Percentiles rank a stretch among this genome's conserved stretches.
Conservation (phyloP, 495 filamentous ascomycete genomes). For the Penicillium angulare region DNA sequence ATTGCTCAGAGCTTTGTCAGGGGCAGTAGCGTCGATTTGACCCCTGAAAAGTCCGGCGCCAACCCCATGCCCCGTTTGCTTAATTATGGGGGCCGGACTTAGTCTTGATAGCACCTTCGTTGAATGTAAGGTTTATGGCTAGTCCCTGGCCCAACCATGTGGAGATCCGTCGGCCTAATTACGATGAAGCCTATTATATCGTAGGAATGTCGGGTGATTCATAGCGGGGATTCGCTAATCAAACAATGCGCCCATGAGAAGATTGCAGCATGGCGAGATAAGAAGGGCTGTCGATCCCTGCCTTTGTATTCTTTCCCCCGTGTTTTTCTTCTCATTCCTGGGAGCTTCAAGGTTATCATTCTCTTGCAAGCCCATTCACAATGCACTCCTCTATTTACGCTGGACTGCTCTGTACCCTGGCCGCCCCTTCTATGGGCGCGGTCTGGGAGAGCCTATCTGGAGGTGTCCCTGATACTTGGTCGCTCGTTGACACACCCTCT, state of each 20-base stretch:
- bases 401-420: conserved; percentile 20
- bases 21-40: no score
- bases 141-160: conserved; percentile 2
- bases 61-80: no score
- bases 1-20: no score
- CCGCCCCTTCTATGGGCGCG: conserved; percentile 14
- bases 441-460: conserved; percentile 18
- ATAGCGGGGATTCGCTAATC: conserved; percentile 2
- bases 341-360: neutral
- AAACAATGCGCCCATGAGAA: neutral
- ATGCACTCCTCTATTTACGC: conserved; percentile 18
- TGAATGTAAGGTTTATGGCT: conserved; percentile 10
- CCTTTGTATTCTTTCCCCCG: neutral
- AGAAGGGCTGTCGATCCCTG: conserved; percentile 16
- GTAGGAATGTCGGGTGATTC: neutral
- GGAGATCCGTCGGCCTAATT: conserved; percentile 13
- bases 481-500: conserved; percentile 7
- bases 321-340: neutral
- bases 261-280: conserved; percentile 5
- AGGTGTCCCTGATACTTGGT: conserved; percentile 13
- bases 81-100: no score
- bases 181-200: neutral
- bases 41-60: no score
- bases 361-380: conserved; percentile 1
- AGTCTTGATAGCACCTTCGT: conserved; percentile 6